phyloP scores from a whole-genome alignment of 768 basidiomycete genomes.

The Chalciporus chontae region DNA sequence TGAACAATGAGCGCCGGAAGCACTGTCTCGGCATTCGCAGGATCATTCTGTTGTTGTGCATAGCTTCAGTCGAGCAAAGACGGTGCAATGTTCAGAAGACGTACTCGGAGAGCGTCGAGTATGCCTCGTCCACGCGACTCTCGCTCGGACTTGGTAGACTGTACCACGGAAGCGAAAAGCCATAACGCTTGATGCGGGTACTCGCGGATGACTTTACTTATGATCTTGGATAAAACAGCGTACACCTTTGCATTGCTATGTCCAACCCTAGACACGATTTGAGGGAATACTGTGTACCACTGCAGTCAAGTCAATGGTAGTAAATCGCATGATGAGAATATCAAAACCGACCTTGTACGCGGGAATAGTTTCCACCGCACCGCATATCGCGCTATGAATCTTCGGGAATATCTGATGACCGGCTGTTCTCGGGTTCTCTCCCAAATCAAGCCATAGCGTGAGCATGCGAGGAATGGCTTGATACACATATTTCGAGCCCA shows the following conservation, averaged over 20 bases:
- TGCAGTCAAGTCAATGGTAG: constrained; percentile 29
- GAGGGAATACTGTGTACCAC: constrained; percentile 97
- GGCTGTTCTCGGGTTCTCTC: constrained; percentile 44
- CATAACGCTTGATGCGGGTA: constrained; percentile 92
- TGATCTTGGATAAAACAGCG: constrained; percentile 57
- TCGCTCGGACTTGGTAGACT: constrained; percentile 70
- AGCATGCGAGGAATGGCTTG: constrained; percentile 92
- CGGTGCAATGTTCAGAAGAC: constrained; percentile 5
- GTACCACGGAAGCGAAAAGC: constrained; percentile 85
- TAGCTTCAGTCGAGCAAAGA: neutral
- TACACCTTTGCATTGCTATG: constrained; percentile 65
- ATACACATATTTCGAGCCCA: constrained; percentile 94
- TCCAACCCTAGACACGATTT: constrained; percentile 91
- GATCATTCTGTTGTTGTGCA: constrained; percentile 39
- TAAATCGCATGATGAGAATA: neutral
- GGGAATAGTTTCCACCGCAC: constrained; percentile 58
- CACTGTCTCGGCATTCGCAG: constrained; percentile 37
- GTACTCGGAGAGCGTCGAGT: constrained; percentile 56
- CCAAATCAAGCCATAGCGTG: constrained; percentile 91
- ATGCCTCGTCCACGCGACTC: constrained; percentile 57
- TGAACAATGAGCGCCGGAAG: constrained; percentile 51
- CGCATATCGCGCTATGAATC: constrained; percentile 55
- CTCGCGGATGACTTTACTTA: constrained; percentile 66
- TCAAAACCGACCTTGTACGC: constrained; percentile 67
- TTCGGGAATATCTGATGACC: constrained; percentile 43